Conservation (phyloP, 306 rosid species). For the Dryas octopetala region DNA sequence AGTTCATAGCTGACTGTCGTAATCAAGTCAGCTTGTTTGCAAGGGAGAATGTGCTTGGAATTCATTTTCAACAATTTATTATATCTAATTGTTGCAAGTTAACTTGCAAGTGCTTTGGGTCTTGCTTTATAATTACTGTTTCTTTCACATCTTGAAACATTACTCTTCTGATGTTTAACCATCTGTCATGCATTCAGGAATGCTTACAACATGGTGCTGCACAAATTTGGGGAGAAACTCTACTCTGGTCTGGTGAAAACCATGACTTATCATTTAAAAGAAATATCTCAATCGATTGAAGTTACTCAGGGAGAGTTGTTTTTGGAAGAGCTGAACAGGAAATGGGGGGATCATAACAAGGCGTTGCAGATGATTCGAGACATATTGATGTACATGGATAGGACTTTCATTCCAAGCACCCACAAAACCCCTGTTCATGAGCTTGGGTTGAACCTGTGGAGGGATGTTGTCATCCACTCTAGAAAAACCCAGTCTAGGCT, state of each 20-base stretch:
- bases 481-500: constrained; percentile 63
- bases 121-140: not conserved
- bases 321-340: constrained; percentile 79
- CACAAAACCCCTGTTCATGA: constrained; percentile 72
- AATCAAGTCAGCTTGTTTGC: not conserved
- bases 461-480: constrained; percentile 70
- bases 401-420: constrained; percentile 67
- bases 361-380: constrained; percentile 77
- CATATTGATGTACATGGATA: constrained; percentile 94
- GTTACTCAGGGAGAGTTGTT: constrained; percentile 69
- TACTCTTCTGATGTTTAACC: constrained; percentile 13
- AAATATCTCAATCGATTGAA: constrained; percentile 70
- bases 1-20: not conserved
- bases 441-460: constrained; percentile 85
- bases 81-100: not conserved
- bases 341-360: constrained; percentile 85
- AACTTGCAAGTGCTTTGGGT: not conserved
- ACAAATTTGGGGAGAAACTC: constrained; percentile 92
- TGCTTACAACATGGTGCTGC: constrained; percentile 96
- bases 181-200: constrained; percentile 53
- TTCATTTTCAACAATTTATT: not conserved
- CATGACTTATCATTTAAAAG: constrained; percentile 70
- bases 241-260: constrained; percentile 80
- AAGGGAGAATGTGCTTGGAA: not conserved
- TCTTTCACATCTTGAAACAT: not conserved